A percentile compares a stretch with the other conserved stretches of the same genome.
Conservation (phyloP, 1,284 basidiomycete species). For the Pyrrhoderma lamaoense region DNA sequence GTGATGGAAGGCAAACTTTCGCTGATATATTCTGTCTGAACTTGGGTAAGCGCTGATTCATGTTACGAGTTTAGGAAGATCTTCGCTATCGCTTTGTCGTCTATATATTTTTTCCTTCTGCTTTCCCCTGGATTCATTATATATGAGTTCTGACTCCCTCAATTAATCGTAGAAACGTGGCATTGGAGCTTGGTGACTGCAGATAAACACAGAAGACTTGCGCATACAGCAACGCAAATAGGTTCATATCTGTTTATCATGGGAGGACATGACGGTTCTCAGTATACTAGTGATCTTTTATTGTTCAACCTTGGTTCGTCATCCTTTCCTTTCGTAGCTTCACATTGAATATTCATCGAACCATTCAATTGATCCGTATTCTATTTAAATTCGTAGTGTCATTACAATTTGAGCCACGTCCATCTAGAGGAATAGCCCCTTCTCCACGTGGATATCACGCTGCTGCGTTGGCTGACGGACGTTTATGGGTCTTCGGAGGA, state of each 20-base stretch:
- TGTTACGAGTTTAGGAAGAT: not conserved
- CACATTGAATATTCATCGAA: not conserved
- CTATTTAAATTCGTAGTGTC: conserved; percentile 42
- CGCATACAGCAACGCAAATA: conserved; percentile 84
- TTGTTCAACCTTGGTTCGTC: conserved; percentile 78
- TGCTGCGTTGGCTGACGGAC: conserved; percentile 73
- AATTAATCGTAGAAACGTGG: conserved; percentile 46
- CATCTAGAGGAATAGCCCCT: conserved; percentile 62
- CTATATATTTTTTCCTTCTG: not conserved
- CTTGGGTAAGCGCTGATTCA: conserved; percentile 48
- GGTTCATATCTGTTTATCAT: conserved; percentile 90
- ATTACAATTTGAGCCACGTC: conserved; percentile 56
- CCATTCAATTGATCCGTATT: conserved; percentile 22
- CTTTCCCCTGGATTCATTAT: not conserved
- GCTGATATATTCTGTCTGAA: conserved; percentile 85
- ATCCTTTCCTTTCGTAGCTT: not conserved
- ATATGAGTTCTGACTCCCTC: not conserved
- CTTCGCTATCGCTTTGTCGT: not conserved
- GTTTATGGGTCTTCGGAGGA: conserved; percentile 83
- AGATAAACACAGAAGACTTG: conserved; percentile 64
- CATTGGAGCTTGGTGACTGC: conserved; percentile 61
- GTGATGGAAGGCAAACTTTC: conserved; percentile 74
- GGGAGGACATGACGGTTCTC: conserved; percentile 79
- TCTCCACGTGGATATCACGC: conserved; percentile 78
- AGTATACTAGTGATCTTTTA: conserved; percentile 75